phyloP scores from a whole-genome alignment of 2,329 filamentous ascomycete species.

The Lachnellula arida region DNA sequence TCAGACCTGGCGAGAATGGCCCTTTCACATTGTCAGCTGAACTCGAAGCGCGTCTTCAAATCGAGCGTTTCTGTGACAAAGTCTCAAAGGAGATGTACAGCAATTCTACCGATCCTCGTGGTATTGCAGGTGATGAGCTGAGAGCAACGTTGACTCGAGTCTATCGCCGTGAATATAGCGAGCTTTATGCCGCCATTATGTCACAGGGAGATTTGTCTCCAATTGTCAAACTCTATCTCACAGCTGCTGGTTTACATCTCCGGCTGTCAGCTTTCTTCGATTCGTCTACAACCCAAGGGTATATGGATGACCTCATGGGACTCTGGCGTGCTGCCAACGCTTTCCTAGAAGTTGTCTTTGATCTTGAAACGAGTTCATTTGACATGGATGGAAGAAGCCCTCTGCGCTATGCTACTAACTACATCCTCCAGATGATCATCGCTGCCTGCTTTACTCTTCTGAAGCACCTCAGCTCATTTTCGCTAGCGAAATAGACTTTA shows the following conservation, averaged over 20 bases:
- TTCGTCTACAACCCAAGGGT: conserved; percentile 64
- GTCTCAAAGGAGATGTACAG: conserved; percentile 76
- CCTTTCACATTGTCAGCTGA: conserved; percentile 56
- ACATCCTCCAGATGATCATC: conserved; percentile 82
- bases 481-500: conserved; percentile 64
- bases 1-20: conserved; percentile 54
- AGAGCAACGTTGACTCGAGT: conserved; percentile 62
- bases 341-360: conserved; percentile 58
- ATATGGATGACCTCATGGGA: conserved; percentile 69
- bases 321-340: conserved; percentile 67
- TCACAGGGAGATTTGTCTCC: conserved; percentile 51
- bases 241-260: conserved; percentile 69
- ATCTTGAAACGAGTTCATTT: conserved; percentile 48
- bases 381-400: conserved; percentile 41
- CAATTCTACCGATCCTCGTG: conserved; percentile 67
- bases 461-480: conserved; percentile 78
- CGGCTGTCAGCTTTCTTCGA: conserved; percentile 79
- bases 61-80: conserved; percentile 72
- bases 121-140: conserved; percentile 63
- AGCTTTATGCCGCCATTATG: conserved; percentile 56
- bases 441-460: conserved; percentile 72
- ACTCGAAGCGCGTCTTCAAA: conserved; percentile 63
- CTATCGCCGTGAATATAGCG: conserved; percentile 59
- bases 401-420: conserved; percentile 64
- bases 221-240: conserved; percentile 61